A percentile compares a stretch with the other conserved stretches of the same genome.
Conservation (phyloP, 225 moss, liverwort and hornwort species). For the Takakia lepidozioides region DNA sequence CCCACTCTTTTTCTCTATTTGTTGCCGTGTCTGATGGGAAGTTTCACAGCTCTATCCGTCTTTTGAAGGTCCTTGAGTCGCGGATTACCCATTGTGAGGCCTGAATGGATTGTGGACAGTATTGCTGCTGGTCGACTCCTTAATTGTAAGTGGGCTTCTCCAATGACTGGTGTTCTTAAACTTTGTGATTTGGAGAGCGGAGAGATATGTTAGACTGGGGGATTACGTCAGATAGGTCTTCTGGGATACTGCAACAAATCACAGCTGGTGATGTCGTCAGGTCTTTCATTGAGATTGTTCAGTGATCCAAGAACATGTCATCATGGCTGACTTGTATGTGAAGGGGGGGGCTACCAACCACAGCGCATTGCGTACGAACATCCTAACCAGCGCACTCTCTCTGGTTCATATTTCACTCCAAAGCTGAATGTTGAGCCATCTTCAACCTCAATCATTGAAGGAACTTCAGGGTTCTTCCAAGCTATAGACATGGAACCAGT, state of each 20-base stretch:
- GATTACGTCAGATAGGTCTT: too few species aligned
- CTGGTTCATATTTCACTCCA: conserved; percentile 44
- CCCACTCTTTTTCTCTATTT: background rate
- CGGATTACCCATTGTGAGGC: conserved; percentile 91
- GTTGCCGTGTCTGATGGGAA: background rate
- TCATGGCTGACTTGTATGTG: conserved; percentile 14
- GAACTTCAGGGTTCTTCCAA: conserved; percentile 8
- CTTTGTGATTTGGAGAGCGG: too few species aligned
- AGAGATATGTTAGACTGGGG: too few species aligned
- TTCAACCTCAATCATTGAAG: conserved; percentile 37
- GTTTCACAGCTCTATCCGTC: background rate
- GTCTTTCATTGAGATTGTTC: background rate
- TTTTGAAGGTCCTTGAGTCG: conserved; percentile 75
- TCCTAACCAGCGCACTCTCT: conserved; percentile 80
- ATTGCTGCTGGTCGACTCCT: conserved; percentile 69
- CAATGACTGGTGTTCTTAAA: too few species aligned
- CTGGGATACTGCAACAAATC: too few species aligned
- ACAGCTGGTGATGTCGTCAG: too few species aligned
- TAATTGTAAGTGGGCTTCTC: conserved; percentile 52
- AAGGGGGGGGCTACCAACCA: conserved; percentile 79
- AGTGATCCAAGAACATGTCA: background rate
- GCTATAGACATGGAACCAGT: conserved; percentile 9
- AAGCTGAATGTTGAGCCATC: conserved; percentile 34
- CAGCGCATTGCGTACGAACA: conserved; percentile 76
- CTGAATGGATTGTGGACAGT: conserved; percentile 94